Evolutionary conservation across 2,329 filamentous ascomycete species (phyloP).

Genomic region (Scleromitrula shiraiana): DNA sequence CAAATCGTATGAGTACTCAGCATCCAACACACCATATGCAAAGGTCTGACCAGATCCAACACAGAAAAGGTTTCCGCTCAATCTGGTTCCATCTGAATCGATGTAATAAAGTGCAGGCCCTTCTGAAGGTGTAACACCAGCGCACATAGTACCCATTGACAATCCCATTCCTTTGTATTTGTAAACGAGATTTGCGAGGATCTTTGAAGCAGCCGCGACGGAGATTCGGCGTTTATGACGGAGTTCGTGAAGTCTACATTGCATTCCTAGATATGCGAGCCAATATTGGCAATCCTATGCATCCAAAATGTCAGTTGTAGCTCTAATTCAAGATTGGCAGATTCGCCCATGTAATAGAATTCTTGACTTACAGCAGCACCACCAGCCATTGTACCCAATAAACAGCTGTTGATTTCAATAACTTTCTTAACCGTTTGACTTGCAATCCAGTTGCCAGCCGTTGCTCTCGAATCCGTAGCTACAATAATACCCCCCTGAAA

Average conservation of each 20-base stretch:
- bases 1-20: slow-evolving; percentile 88
- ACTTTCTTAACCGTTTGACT: slow-evolving; percentile 99
- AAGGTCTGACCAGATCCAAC: slow-evolving; percentile 98
- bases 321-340: neutral
- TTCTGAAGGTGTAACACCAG: slow-evolving; percentile 90
- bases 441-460: slow-evolving; percentile 97
- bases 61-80: slow-evolving; percentile 94
- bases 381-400: slow-evolving; percentile 96
- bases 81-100: slow-evolving; percentile 89
- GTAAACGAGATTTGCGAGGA: slow-evolving; percentile 96
- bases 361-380: slow-evolving; percentile 67
- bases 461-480: slow-evolving; percentile 93
- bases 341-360: no score
- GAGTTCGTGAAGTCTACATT: slow-evolving; percentile 98
- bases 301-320: neutral
- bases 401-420: slow-evolving; percentile 91
- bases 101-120: slow-evolving; percentile 98
- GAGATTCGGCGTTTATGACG: slow-evolving; percentile 98
- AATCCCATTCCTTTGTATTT: slow-evolving; percentile 98
- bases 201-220: slow-evolving; percentile 94
- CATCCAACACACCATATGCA: slow-evolving; percentile 94
- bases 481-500: slow-evolving; percentile 99
- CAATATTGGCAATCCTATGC: slow-evolving; percentile 93
- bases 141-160: slow-evolving; percentile 99
- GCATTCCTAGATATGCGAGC: slow-evolving; percentile 97